phyloP scores from a whole-genome alignment of 768 basidiomycete species.

The Pleurotus salmoneostramineus region DNA sequence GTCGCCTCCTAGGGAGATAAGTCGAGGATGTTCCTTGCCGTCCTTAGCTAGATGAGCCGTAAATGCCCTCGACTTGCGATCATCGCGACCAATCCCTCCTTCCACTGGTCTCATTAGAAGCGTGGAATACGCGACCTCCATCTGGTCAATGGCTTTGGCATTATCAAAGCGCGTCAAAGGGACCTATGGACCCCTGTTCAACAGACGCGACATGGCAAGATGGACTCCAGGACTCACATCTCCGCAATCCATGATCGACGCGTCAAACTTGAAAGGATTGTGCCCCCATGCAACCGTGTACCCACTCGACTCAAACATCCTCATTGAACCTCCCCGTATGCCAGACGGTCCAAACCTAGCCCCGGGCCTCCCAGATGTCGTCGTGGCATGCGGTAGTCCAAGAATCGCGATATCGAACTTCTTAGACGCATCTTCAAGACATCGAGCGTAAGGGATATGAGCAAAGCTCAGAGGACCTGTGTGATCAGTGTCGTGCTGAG shows the following conservation, averaged over 20 bases:
- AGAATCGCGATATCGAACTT: conserved; percentile 59
- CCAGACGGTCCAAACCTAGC: conserved; percentile 68
- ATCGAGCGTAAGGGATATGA: conserved; percentile 56
- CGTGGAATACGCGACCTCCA: conserved; percentile 62
- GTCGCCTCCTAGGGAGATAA: conserved; percentile 67
- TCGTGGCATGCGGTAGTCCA: conserved; percentile 61
- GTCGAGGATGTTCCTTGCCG: conserved; percentile 56
- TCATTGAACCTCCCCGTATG: conserved; percentile 55
- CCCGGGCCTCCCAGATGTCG: conserved; percentile 45
- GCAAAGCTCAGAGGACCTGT: conserved; percentile 42
- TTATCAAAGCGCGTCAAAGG: conserved; percentile 50
- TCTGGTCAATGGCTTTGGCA: conserved; percentile 59
- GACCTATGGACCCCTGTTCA: conserved; percentile 18
- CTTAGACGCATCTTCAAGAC: conserved; percentile 40
- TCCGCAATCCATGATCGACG: conserved; percentile 61
- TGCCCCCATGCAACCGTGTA: conserved; percentile 52
- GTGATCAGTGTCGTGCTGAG: conserved; percentile 10
- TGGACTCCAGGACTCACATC: conserved; percentile 38
- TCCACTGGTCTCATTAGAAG: conserved; percentile 46
- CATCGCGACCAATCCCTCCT: conserved; percentile 14
- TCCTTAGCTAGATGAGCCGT: conserved; percentile 41
- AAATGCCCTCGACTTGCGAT: conserved; percentile 11
- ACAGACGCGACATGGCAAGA: neutral
- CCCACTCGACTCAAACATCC: conserved; percentile 35
- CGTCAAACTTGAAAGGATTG: conserved; percentile 44